Base-by-base conservation (phyloP, 2,329 filamentous ascomycete genomes). In the Fusarium aywerte region DNA sequence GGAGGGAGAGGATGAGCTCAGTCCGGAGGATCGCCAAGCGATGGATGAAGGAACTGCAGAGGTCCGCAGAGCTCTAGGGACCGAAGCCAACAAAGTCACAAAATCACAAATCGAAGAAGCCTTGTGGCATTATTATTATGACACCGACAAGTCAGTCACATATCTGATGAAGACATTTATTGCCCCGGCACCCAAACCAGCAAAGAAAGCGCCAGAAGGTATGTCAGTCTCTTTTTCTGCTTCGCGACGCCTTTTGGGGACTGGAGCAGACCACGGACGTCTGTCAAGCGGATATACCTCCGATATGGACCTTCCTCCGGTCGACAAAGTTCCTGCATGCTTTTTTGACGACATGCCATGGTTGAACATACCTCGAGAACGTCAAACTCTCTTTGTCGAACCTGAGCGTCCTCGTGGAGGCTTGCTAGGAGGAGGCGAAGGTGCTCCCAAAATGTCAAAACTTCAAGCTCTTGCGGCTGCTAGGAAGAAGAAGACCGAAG, bases 41-140 rank as follows among this genome's bases (percentile, higher is more conserved):
- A 86, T 96, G 85, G 84, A 85, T 36, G 78, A 86, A 36, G 90
- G 89, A 49, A 92, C 90, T 1, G 81, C 84, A 36, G 84, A 89
- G 67, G 90, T 96, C 33, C 85, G 87, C 59, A 82, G 83, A 63
- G 84, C 85, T 10, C 82, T 97, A n/a, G 90, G 88, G 8, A 77
- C 80, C 11, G 83, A 87, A 62, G 82, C 84, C 31, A 80, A 80
- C 67, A 88, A 86, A 63, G 83, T 90, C 71, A 85, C 83, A 33
- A 80, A 77, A 43, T 77, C 74, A 35, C 90, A 97, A 75, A 95
- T 97, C 65, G 89, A 97, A 76, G 95, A 98, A 63, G 87, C 94
- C 0, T 80, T 99, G 16, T 98, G 93, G 93, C 89, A 99, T 79
- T 97, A 97, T 78, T 98, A 95, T 77, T 98, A 94, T 76, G 94